phyloP scores from a whole-genome alignment of 176 grass and related monocot species.

The Carex pumila region DNA sequence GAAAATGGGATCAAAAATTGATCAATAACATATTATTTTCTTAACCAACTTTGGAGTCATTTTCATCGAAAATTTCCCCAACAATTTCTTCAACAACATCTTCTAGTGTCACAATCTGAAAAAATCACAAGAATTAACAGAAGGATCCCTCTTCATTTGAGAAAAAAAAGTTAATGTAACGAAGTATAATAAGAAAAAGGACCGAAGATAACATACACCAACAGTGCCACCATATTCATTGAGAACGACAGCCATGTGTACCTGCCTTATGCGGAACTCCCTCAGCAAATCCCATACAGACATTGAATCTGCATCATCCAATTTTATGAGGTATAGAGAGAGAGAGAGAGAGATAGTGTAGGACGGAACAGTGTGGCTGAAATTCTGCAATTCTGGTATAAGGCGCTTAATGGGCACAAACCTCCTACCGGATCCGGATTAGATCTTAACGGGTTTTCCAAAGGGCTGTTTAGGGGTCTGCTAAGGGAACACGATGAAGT shows the following conservation, averaged over 20 bases:
- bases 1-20: neutral
- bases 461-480: too few relatives aligned
- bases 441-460: too few relatives aligned
- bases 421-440: too few relatives aligned
- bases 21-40: slow-evolving; percentile 19
- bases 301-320: slow-evolving; percentile 83
- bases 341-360: neutral
- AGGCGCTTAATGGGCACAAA: too few relatives aligned
- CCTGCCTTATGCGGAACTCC: slow-evolving; percentile 95
- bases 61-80: slow-evolving; percentile 97
- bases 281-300: slow-evolving; percentile 92
- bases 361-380: too few relatives aligned
- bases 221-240: slow-evolving; percentile 99
- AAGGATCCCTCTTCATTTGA: neutral
- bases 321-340: slow-evolving; percentile 4
- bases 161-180: neutral
- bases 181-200: slow-evolving; percentile 18
- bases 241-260: slow-evolving; percentile 98
- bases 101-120: slow-evolving; percentile 96
- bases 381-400: too few relatives aligned
- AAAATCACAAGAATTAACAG: neutral
- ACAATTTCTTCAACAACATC: slow-evolving; percentile 99
- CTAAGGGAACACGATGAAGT: too few relatives aligned
- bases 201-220: slow-evolving; percentile 60
- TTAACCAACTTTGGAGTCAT: slow-evolving; percentile 87